Base-by-base conservation (phyloP, 345 rosid species). In the Turritis glabra region DNA sequence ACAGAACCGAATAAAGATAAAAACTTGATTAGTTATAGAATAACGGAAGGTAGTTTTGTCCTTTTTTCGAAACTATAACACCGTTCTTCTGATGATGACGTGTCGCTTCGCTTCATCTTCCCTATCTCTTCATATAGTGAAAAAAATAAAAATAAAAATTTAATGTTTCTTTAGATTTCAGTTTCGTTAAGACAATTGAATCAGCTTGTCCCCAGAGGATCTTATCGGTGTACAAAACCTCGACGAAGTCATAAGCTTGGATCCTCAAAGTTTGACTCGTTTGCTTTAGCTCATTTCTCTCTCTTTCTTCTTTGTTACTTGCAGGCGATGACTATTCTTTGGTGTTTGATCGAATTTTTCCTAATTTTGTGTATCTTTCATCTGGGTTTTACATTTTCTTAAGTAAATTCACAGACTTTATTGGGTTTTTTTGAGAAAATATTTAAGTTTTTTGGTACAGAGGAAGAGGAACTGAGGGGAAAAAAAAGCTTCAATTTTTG, bases 221-320 rank as follows among this genome's bases (percentile, higher is more conserved):
- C 79, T 57, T 61, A 61, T 69, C 70, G 40, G 65, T 61, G 70
- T 54, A 68, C 25, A 32, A 69, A 76, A 62, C 48, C 35, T 59
- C 74, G 56, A 76, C 69, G 17, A 70, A 70, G 75, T 70, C 66
- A 69, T 50, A 62, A 69, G 40, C 58, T 78, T 78, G 33, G 74
- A 78, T 78, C 81, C 67, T 78, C 35, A 3, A 48, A 71, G 77
- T 78, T 72, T 72, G 77, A 72, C 74, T 78, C 41, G 7, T 41
- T 37, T 62, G 8, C 25, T 73, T 40, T 53, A 3, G 33, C 23
- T 53, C 56, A 54, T 26, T 30, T 43, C 68, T 63, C 38, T 51
- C 60, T 74, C 35, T 74, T 2, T 75, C 67, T 60, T 51, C 70
- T 53, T 57, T 41, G 50, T 65, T 62, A 78, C 73, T 72, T 72